phyloP scores from a whole-genome alignment of 768 basidiomycete genomes.

The Hirschioporus abietinus region DNA sequence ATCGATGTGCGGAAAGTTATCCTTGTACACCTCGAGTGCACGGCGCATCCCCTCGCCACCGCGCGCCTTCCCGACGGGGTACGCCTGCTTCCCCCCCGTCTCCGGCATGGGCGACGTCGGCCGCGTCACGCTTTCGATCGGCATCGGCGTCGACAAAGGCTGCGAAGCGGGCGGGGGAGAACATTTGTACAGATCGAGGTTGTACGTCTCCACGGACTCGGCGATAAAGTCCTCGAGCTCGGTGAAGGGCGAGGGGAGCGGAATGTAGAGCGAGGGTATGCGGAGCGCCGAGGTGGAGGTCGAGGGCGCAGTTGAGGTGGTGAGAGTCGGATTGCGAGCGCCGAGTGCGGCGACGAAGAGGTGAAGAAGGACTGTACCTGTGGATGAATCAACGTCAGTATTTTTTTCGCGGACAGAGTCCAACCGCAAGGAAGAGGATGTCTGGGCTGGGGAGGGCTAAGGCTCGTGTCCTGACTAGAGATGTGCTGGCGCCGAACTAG shows the following conservation, averaged over 20 bases:
- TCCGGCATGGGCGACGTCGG: constrained; percentile 22
- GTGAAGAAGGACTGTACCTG: constrained; percentile 94
- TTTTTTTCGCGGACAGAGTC: not conserved
- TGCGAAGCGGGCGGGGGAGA: constrained; percentile 26
- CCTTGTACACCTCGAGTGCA: constrained; percentile 71
- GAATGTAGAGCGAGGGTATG: constrained; percentile 78
- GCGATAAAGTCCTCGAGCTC: constrained; percentile 81
- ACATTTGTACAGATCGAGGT: constrained; percentile 67
- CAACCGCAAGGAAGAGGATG: too few relatives aligned
- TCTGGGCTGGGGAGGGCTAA: too few relatives aligned
- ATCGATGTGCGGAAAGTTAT: constrained; percentile 54
- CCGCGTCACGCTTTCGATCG: constrained; percentile 44
- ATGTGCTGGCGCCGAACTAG: too few relatives aligned
- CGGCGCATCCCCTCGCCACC: constrained; percentile 72
- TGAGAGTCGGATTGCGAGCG: constrained; percentile 29
- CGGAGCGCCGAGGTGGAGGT: constrained; percentile 33
- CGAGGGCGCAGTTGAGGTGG: constrained; percentile 30
- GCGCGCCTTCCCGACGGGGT: constrained; percentile 46
- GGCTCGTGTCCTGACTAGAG: too few relatives aligned
- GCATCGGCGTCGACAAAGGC: constrained; percentile 18
- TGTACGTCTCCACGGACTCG: constrained; percentile 53
- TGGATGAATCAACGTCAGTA: not conserved
- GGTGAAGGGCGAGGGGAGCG: constrained; percentile 83
- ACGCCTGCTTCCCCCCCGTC: constrained; percentile 10
- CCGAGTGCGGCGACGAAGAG: constrained; percentile 74